phyloP scores from a whole-genome alignment of 2,329 filamentous ascomycete genomes.

The Coniochaeta sp. region DNA sequence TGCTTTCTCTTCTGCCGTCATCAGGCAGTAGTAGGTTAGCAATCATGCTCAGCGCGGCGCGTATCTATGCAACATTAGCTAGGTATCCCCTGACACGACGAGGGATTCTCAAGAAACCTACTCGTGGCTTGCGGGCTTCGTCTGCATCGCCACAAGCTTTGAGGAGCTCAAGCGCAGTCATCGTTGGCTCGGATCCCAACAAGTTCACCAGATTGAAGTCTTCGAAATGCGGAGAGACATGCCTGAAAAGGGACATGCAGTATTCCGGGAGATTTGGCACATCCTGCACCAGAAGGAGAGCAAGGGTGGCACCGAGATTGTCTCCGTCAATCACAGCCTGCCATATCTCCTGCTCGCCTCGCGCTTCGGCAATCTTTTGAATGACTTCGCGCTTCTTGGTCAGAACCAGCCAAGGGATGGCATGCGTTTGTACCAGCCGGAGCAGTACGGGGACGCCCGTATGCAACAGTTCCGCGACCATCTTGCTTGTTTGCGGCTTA shows the following conservation, averaged over 20 bases:
- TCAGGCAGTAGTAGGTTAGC: slow-evolving; percentile 18
- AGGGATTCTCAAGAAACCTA: slow-evolving; percentile 30
- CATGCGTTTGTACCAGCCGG: slow-evolving; percentile 68
- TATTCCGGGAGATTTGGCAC: slow-evolving; percentile 52
- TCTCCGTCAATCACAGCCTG: slow-evolving; percentile 44
- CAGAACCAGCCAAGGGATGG: slow-evolving; percentile 80
- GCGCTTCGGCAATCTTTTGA: slow-evolving; percentile 70
- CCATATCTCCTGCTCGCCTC: slow-evolving; percentile 60
- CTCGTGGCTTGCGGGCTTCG: slow-evolving; percentile 47
- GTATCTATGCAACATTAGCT: slow-evolving; percentile 32
- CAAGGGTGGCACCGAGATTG: slow-evolving; percentile 52
- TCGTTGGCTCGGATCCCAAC: slow-evolving; percentile 67
- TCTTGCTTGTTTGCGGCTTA: slow-evolving; percentile 73
- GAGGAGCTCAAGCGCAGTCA: slow-evolving; percentile 73
- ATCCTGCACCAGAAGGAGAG: slow-evolving; percentile 52
- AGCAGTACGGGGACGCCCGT: slow-evolving; percentile 71
- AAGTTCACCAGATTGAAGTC: slow-evolving; percentile 59
- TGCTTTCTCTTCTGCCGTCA: slow-evolving; percentile 22
- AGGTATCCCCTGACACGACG: slow-evolving; percentile 10
- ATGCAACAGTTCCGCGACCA: slow-evolving; percentile 73
- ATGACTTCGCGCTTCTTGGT: slow-evolving; percentile 72
- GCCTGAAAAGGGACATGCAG: slow-evolving; percentile 60
- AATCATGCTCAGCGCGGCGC: slow-evolving; percentile 40
- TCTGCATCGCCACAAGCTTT: slow-evolving; percentile 68
- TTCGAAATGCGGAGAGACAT: slow-evolving; percentile 65